A percentile compares a stretch with the other conserved stretches of the same genome.
Evolutionary conservation across 352 stramenopile genomes (phyloP).

Genomic region (Saprolegnia diclina): DNA sequence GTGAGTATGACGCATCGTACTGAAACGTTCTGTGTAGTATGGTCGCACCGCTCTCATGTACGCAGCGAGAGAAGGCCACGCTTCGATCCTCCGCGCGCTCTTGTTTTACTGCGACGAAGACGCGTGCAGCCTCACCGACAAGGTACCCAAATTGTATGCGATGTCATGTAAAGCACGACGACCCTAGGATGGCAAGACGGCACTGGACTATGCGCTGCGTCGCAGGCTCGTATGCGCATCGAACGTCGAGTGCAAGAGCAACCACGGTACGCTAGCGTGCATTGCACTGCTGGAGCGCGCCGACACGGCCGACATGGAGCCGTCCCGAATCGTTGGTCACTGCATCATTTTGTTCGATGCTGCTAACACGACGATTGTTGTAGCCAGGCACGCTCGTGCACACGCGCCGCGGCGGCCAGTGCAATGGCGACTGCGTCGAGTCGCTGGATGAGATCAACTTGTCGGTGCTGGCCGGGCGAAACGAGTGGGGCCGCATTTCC

Average conservation of each 20-base stretch:
- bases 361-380: too few species aligned
- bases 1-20: too few species aligned
- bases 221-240: background rate
- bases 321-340: background rate
- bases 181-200: constrained; percentile 1
- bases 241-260: background rate
- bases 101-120: background rate
- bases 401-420: background rate
- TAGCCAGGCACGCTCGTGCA: background rate
- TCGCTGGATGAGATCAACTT: too few species aligned
- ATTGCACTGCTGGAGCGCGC: constrained; percentile 13
- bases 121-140: background rate
- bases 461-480: too few species aligned
- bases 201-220: constrained; percentile 8
- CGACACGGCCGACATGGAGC: background rate
- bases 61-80: background rate
- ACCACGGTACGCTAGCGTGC: background rate
- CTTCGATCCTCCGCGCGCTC: background rate
- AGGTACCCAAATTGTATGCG: too few species aligned
- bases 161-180: too few species aligned
- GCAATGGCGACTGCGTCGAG: too few species aligned
- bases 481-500: too few species aligned
- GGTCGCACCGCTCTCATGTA: constrained; percentile 15
- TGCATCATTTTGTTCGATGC: too few species aligned
- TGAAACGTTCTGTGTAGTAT: background rate